Evolutionary conservation across 192 early-diverging fungal genomes (phyloP).

Genomic region (Mortierella antarctica): DNA sequence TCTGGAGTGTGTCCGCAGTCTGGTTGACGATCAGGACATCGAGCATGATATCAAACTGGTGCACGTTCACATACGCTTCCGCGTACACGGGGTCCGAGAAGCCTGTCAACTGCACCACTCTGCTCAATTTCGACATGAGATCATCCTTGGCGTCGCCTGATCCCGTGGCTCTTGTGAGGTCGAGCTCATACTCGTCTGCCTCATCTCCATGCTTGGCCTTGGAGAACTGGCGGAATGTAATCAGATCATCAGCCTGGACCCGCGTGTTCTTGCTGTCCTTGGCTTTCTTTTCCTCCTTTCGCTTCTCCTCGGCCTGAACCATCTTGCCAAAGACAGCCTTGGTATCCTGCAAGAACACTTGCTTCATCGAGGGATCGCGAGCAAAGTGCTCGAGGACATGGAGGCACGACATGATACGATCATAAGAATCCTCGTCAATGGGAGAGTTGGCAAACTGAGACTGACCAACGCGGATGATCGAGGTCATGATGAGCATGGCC

Average conservation of each 20-base stretch:
- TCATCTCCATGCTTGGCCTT: constrained; percentile 74
- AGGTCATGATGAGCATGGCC: constrained; percentile 98
- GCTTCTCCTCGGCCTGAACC: constrained; percentile 74
- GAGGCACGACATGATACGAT: constrained; percentile 91
- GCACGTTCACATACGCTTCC: constrained; percentile 96
- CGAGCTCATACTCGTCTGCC: constrained; percentile 87
- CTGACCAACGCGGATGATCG: constrained; percentile 92
- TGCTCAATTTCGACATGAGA: constrained; percentile 91
- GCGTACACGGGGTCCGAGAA: constrained; percentile 99
- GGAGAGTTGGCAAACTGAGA: constrained; percentile 85
- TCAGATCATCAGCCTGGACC: constrained; percentile 90
- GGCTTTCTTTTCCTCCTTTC: constrained; percentile 69
- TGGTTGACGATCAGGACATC: constrained; percentile 99
- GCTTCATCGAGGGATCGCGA: constrained; percentile 63
- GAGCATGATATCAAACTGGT: constrained; percentile 96
- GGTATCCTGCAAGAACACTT: constrained; percentile 69
- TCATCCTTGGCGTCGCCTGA: constrained; percentile 74
- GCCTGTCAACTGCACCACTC: constrained; percentile 94
- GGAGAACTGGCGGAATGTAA: constrained; percentile 87
- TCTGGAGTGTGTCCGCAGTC: constrained; percentile 93
- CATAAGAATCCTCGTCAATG: constrained; percentile 97
- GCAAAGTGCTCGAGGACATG: constrained; percentile 74
- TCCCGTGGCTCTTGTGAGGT: constrained; percentile 91
- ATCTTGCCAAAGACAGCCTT: constrained; percentile 72
- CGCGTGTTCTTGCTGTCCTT: constrained; percentile 72